These are phyloP conservation scores for Claviceps pazoutovae DNA, from an alignment of 2,329 filamentous ascomycete species.

Conservation along the genomic window DNA sequence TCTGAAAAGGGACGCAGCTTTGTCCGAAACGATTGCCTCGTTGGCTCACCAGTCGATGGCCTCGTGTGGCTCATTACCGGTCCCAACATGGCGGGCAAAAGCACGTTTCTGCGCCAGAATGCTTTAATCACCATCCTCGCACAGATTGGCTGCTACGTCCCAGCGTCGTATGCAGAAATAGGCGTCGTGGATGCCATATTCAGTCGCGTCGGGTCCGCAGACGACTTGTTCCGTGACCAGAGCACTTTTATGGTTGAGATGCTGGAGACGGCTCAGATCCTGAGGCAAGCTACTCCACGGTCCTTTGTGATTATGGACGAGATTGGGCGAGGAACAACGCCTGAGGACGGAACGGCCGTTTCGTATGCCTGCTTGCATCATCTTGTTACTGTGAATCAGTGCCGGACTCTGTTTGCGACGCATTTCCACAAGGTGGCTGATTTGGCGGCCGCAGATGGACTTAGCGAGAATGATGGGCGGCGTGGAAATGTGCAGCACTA, in stretches of 20 bases:
- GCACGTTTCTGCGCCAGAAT: constrained; percentile 89
- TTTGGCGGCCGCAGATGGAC: constrained; percentile 44
- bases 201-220: constrained; percentile 82
- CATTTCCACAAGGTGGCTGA: constrained; percentile 84
- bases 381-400: constrained; percentile 61
- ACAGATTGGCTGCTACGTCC: constrained; percentile 85
- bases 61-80: constrained; percentile 56
- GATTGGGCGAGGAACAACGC: constrained; percentile 86
- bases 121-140: constrained; percentile 88
- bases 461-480: constrained; percentile 20
- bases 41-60: constrained; percentile 55
- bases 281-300: constrained; percentile 67
- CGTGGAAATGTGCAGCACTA: constrained; percentile 50
- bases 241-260: constrained; percentile 99
- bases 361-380: constrained; percentile 82
- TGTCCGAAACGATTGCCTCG: constrained; percentile 70
- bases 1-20: constrained; percentile 68
- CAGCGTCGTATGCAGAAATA: constrained; percentile 71
- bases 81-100: constrained; percentile 98
- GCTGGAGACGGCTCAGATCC: constrained; percentile 85
- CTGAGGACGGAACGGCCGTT: constrained; percentile 80
- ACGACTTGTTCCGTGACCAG: constrained; percentile 87
- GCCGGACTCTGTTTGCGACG: constrained; percentile 79
- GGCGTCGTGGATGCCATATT: constrained; percentile 94
- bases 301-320: constrained; percentile 99